These are phyloP conservation scores for Candida arabinofermentans DNA, from an alignment of 805 yeast genomes.

Conservation along the genomic window DNA sequence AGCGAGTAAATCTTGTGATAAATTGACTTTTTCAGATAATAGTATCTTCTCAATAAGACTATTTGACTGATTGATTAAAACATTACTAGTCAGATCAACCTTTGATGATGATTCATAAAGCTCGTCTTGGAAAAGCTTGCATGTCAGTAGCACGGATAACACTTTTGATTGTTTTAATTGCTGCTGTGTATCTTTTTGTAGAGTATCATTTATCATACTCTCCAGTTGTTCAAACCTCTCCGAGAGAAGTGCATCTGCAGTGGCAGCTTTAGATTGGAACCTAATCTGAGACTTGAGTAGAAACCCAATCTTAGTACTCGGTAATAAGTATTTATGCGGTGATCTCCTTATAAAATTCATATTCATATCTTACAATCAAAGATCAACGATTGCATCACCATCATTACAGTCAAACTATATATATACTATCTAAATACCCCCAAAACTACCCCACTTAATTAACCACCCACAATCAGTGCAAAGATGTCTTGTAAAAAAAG, in stretches of 20 bases:
- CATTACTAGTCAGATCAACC: conserved; percentile 16
- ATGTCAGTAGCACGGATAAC: conserved; percentile 15
- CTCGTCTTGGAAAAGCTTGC: conserved; percentile 24
- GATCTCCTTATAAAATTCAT: no score
- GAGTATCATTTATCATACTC: conserved; percentile 5
- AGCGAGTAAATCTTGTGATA: conserved; percentile 18
- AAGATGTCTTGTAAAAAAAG: no score
- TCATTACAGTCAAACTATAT: no score
- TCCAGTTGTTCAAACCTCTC: conserved; percentile 1
- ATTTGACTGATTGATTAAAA: conserved; percentile 20
- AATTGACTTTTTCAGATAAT: conserved; percentile 13
- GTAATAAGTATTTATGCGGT: no score
- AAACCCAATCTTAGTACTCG: no score
- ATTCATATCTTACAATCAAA: no score
- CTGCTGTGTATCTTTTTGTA: neutral
- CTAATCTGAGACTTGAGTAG: no score
- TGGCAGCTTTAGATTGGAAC: neutral
- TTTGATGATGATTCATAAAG: conserved; percentile 21
- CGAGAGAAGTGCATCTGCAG: neutral
- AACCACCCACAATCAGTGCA: no score
- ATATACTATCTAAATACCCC: no score
- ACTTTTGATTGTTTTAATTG: conserved; percentile 5
- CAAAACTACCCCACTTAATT: no score
- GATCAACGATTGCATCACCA: no score
- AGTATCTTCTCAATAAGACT: conserved; percentile 16